Evolutionary conservation across 2,329 filamentous ascomycete species (phyloP).

Genomic region (Chaetothyriales sp.): DNA sequence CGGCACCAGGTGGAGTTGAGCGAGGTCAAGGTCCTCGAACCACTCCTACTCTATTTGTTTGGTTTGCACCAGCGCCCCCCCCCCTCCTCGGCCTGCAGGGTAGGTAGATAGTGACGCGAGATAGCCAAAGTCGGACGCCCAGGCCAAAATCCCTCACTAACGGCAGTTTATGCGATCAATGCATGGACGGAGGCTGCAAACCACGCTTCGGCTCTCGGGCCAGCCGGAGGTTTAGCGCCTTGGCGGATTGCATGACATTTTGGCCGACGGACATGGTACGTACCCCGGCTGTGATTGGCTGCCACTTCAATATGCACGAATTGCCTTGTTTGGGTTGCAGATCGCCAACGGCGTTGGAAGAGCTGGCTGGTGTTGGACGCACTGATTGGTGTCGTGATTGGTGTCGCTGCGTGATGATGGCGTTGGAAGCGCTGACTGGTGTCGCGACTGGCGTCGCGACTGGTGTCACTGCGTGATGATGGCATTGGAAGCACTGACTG

Average conservation of each 20-base stretch:
- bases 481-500: too few relatives aligned
- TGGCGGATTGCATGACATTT: background rate
- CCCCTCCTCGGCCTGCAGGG: background rate
- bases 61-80: background rate
- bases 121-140: background rate
- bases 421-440: too few relatives aligned
- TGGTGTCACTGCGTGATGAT: too few relatives aligned
- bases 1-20: background rate
- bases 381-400: background rate
- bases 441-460: background rate
- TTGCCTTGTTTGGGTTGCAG: background rate
- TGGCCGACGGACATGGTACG: background rate
- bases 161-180: background rate
- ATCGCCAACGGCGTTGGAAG: too few relatives aligned
- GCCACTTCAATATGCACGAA: background rate
- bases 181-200: background rate
- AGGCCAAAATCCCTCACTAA: background rate
- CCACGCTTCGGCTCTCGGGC: background rate
- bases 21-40: background rate
- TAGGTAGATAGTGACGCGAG: background rate
- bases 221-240: background rate
- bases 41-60: background rate
- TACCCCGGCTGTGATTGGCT: background rate
- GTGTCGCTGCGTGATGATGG: too few relatives aligned
- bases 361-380: too few relatives aligned